phyloP scores from a whole-genome alignment of 306 rosid species.

The Arachis stenosperma region DNA sequence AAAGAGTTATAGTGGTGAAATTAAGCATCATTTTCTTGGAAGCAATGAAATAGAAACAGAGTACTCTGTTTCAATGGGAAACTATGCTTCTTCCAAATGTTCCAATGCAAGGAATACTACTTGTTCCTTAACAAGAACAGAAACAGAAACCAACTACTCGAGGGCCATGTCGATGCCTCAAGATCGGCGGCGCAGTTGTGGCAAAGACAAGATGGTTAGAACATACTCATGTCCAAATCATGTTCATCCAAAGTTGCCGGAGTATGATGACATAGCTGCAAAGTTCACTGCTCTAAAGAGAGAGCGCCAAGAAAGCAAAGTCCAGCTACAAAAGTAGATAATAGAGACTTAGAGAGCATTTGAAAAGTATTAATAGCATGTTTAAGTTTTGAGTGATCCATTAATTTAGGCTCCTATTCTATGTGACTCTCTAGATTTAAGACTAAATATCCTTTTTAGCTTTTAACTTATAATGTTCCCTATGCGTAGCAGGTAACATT shows the following conservation, averaged over 20 bases:
- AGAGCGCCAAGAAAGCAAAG: slow-evolving; percentile 46
- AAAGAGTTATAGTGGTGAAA: slow-evolving; percentile 35
- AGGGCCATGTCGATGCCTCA: slow-evolving; percentile 70
- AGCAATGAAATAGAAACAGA: slow-evolving; percentile 27
- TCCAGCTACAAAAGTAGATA: neutral
- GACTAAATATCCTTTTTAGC: slow-evolving; percentile 25
- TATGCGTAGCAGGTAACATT: neutral
- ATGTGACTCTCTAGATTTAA: slow-evolving; percentile 10
- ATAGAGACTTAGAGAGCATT: slow-evolving; percentile 11
- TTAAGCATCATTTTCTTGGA: slow-evolving; percentile 38
- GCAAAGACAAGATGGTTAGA: slow-evolving; percentile 50
- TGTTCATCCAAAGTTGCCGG: slow-evolving; percentile 85
- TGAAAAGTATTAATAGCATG: neutral
- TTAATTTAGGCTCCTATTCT: neutral
- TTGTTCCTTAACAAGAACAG: slow-evolving; percentile 38
- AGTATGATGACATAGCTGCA: slow-evolving; percentile 69
- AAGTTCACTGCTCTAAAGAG: slow-evolving; percentile 66
- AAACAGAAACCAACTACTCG: slow-evolving; percentile 39
- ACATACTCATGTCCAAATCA: slow-evolving; percentile 69
- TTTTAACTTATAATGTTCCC: neutral
- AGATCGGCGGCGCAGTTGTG: slow-evolving; percentile 40
- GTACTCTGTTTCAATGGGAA: slow-evolving; percentile 12
- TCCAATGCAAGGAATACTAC: slow-evolving; percentile 14
- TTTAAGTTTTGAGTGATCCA: slow-evolving; percentile 13
- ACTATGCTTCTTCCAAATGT: slow-evolving; percentile 18